phyloP scores from a whole-genome alignment of 176 grass and related monocot species.

The Pontederia crassipes region DNA sequence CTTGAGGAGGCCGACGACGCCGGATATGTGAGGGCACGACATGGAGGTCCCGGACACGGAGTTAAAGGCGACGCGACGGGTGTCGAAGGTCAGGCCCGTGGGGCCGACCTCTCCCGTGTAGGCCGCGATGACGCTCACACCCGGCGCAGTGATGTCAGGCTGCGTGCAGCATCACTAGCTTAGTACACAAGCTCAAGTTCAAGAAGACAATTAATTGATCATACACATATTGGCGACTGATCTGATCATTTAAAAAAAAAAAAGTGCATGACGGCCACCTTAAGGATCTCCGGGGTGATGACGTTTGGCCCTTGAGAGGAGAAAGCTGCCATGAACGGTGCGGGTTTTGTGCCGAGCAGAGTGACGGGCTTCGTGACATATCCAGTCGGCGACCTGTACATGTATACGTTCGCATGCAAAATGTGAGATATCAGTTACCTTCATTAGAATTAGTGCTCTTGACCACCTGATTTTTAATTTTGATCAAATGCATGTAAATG shows the following conservation, averaged over 20 bases:
- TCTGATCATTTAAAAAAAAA: background rate
- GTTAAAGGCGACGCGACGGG: slow-evolving; percentile 4
- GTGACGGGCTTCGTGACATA: background rate
- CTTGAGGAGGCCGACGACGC: slow-evolving; percentile 14
- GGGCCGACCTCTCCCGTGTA: background rate
- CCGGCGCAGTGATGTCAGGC: slow-evolving; percentile 19
- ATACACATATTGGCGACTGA: background rate
- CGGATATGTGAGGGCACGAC: slow-evolving; percentile 12
- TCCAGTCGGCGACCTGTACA: background rate
- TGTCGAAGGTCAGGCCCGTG: background rate
- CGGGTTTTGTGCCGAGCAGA: background rate
- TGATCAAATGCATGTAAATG: no score
- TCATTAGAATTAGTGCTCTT: no score
- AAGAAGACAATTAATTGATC: background rate
- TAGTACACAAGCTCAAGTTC: background rate
- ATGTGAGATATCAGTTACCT: no score
- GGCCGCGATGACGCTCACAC: slow-evolving; percentile 7
- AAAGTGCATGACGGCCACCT: no score
- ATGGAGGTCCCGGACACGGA: slow-evolving; percentile 8
- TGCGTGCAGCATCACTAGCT: no score
- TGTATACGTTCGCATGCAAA: background rate
- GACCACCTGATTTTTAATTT: no score
- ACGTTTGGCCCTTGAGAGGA: slow-evolving; percentile 11
- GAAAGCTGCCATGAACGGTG: slow-evolving; percentile 12
- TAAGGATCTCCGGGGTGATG: slow-evolving; percentile 7